Conservation (phyloP, 78 protist species). For the Creolimax fragrantissima region DNA sequence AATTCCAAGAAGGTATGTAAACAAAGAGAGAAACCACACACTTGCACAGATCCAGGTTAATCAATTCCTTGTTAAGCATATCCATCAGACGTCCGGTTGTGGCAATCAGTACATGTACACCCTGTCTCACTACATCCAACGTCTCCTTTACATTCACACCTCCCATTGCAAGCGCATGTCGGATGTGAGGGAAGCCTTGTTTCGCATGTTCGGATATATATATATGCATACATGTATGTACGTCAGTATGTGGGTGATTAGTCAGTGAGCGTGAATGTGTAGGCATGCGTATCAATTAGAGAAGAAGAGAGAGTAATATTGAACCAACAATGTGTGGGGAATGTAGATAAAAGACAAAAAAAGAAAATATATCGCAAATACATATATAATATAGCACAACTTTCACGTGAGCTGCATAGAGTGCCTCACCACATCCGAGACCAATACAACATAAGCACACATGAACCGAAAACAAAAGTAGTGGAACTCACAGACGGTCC, state of each 20-base stretch:
- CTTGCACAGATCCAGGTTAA: slow-evolving; percentile 59
- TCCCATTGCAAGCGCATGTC: slow-evolving; percentile 51
- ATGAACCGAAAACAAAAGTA: no score
- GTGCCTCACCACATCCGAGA: no score
- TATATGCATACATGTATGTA: background rate
- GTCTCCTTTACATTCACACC: slow-evolving; percentile 58
- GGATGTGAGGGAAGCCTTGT: background rate
- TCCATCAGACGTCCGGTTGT: slow-evolving; percentile 91
- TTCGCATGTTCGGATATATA: no score
- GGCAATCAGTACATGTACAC: slow-evolving; percentile 80
- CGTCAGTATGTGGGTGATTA: background rate
- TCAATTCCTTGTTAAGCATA: slow-evolving; percentile 52
- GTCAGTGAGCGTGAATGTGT: background rate
- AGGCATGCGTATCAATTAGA: background rate
- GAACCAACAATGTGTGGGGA: background rate
- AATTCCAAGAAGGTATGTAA: no score
- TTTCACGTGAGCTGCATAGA: no score
- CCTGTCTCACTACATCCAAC: slow-evolving; percentile 35
- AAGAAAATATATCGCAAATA: no score
- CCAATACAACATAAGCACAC: no score
- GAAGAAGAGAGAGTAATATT: background rate
- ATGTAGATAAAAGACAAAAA: no score
- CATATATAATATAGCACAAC: no score
- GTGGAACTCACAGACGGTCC: no score
- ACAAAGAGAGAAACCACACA: no score